Conservation (phyloP, 352 stramenopile species). For the Globisporangium sylvaticum region DNA sequence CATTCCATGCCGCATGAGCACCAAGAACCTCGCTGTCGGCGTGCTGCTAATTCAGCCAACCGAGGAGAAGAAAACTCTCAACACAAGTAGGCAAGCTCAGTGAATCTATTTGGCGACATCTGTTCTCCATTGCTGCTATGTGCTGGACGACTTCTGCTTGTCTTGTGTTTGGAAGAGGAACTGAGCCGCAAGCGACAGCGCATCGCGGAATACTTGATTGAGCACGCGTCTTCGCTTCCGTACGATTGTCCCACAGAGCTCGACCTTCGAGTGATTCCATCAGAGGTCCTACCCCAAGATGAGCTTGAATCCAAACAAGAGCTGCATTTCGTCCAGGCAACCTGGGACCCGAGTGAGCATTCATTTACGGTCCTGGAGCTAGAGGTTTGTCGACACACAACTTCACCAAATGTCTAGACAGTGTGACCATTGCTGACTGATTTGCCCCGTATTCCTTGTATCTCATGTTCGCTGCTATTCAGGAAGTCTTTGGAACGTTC, state of each 20-base stretch:
- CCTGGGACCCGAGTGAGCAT: neutral
- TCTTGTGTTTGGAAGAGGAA: slow-evolving; percentile 10
- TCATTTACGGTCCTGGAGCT: neutral
- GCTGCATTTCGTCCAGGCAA: neutral
- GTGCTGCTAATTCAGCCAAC: slow-evolving; percentile 37
- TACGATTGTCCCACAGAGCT: slow-evolving; percentile 44
- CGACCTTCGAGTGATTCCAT: slow-evolving; percentile 25
- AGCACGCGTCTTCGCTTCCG: slow-evolving; percentile 33
- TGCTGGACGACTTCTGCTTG: neutral
- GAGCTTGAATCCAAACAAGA: neutral
- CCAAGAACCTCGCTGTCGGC: slow-evolving; percentile 38
- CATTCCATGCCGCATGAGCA: slow-evolving; percentile 35
- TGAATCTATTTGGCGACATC: neutral
- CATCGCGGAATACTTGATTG: slow-evolving; percentile 48
- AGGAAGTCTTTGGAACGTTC: neutral
- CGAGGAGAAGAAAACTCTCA: slow-evolving; percentile 22
- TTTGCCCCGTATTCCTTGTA: neutral
- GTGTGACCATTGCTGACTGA: neutral
- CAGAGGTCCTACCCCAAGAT: slow-evolving; percentile 2
- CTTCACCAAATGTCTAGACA: neutral
- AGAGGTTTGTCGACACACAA: neutral
- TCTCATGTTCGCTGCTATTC: neutral
- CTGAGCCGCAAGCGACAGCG: slow-evolving; percentile 30
- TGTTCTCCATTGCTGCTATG: neutral
- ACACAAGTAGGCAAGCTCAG: slow-evolving; percentile 28